These are phyloP conservation scores for Lepidium africanum DNA, from an alignment of 345 rosid genomes.

Conservation along the genomic window DNA sequence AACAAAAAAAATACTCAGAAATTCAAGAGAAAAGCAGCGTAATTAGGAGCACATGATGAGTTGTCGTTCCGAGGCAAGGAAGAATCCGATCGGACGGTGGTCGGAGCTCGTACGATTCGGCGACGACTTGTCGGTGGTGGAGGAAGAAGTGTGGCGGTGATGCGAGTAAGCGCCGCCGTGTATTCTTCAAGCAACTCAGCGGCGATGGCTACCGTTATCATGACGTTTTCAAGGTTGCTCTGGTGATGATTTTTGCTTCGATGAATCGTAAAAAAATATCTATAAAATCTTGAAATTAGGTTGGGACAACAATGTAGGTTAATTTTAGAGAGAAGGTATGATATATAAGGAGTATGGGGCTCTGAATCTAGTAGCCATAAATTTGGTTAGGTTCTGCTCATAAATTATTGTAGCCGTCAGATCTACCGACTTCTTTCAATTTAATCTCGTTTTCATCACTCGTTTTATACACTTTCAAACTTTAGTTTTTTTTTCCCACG, in stretches of 20 bases:
- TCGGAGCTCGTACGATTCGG: slow-evolving; percentile 10
- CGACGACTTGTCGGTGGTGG: slow-evolving; percentile 18
- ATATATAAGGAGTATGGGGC: slow-evolving; percentile 6
- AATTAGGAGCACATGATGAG: slow-evolving; percentile 23
- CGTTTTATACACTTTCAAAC: neutral
- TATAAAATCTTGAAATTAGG: neutral
- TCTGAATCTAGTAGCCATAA: slow-evolving; percentile 4
- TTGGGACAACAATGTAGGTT: slow-evolving; percentile 9
- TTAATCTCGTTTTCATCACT: neutral
- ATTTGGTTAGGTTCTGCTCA: slow-evolving; percentile 20
- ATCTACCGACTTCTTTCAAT: slow-evolving; percentile 18
- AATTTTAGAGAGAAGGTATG: neutral
- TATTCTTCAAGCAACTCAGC: slow-evolving; percentile 34
- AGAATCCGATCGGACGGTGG: slow-evolving; percentile 5
- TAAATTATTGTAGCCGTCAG: slow-evolving; percentile 19
- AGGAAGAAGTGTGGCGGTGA: slow-evolving; percentile 26
- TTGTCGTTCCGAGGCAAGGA: slow-evolving; percentile 17
- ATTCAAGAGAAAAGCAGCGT: slow-evolving; percentile 23
- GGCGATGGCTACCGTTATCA: slow-evolving; percentile 31
- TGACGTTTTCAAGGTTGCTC: neutral
- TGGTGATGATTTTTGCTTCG: neutral
- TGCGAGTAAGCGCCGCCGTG: slow-evolving; percentile 29
- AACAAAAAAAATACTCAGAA: neutral
- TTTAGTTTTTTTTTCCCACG: neutral
- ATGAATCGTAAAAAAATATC: neutral